phyloP scores from a whole-genome alignment of 2,329 filamentous ascomycete species.

The Cercospora sp. region DNA sequence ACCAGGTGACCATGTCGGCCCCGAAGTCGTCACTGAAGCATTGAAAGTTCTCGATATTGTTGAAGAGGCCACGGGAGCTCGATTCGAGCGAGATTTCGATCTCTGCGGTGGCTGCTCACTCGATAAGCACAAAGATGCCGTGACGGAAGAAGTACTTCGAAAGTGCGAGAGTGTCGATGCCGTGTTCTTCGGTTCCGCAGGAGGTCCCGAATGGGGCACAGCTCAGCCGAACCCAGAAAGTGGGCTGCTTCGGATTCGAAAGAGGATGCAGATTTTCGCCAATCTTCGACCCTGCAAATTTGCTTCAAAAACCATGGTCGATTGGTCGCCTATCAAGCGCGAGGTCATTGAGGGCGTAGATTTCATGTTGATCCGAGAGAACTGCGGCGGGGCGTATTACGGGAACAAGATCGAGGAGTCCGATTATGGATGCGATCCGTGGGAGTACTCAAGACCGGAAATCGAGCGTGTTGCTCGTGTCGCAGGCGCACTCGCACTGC shows the following conservation, averaged over 20 bases:
- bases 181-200: slow-evolving; percentile 51
- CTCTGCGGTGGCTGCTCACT: slow-evolving; percentile 44
- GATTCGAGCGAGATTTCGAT: slow-evolving; percentile 38
- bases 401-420: slow-evolving; percentile 49
- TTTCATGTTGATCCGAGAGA: slow-evolving; percentile 54
- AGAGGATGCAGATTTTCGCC: slow-evolving; percentile 48
- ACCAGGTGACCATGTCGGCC: slow-evolving; percentile 51
- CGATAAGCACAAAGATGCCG: slow-evolving; percentile 47
- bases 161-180: slow-evolving; percentile 47
- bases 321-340: slow-evolving; percentile 48
- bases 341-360: slow-evolving; percentile 49
- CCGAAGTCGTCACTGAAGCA: slow-evolving; percentile 54
- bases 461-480: slow-evolving; percentile 52
- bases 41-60: slow-evolving; percentile 50
- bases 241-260: slow-evolving; percentile 46
- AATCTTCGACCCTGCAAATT: slow-evolving; percentile 54
- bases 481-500: slow-evolving; percentile 47
- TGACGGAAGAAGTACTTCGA: slow-evolving; percentile 48
- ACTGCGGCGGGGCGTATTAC: slow-evolving; percentile 54
- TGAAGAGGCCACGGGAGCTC: slow-evolving; percentile 29
- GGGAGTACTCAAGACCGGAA: slow-evolving; percentile 49
- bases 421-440: slow-evolving; percentile 51
- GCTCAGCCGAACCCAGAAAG: slow-evolving; percentile 48
- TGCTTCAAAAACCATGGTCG: slow-evolving; percentile 43
- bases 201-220: slow-evolving; percentile 51